A percentile compares a stretch with the other conserved stretches of the same genome.
Conservation (phyloP, 441 rosid species). For the Croton laevigatus region DNA sequence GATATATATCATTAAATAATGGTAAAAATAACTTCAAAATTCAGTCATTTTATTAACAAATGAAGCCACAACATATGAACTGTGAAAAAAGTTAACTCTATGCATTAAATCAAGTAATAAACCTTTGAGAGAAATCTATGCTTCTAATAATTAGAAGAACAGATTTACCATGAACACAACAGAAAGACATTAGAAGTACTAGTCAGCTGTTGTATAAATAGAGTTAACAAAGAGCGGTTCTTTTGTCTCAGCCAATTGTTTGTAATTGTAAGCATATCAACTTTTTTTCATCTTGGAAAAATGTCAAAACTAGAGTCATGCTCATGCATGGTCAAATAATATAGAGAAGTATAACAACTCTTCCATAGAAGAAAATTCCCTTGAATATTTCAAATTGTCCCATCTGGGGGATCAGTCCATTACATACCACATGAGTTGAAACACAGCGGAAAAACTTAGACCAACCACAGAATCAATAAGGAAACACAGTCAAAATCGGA, state of each 20-base stretch:
- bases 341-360: background rate
- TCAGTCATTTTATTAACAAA: background rate
- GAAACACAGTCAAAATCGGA: background rate
- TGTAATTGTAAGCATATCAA: background rate
- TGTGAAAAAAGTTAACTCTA: conserved; percentile 2
- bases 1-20: background rate
- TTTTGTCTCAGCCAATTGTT: background rate
- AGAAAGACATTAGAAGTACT: background rate
- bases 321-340: background rate
- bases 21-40: background rate
- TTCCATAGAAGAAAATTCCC: background rate
- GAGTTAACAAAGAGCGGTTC: background rate
- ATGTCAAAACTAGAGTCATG: no score
- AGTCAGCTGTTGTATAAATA: background rate
- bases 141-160: background rate
- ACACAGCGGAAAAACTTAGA: background rate
- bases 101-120: conserved; percentile 8
- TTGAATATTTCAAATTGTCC: background rate
- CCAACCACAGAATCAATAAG: background rate
- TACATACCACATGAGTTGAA: background rate
- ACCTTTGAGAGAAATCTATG: background rate
- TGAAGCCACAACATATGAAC: background rate
- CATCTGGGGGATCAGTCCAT: background rate
- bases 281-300: no score
- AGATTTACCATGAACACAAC: background rate